These are phyloP conservation scores for Cytospora schulzeri DNA, from an alignment of 2,329 filamentous ascomycete species.

Conservation along the genomic window DNA sequence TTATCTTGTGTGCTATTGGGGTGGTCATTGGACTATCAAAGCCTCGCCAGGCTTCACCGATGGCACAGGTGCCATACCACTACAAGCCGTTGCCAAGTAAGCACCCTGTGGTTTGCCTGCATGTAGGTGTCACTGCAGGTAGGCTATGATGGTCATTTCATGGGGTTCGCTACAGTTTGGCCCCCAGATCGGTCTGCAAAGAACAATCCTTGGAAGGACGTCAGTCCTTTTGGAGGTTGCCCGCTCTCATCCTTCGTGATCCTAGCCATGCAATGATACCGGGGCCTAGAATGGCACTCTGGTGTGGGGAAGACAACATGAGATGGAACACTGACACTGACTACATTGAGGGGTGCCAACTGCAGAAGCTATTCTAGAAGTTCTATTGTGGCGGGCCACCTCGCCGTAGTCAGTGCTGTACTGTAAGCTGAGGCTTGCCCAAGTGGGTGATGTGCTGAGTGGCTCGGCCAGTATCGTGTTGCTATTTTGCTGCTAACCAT, in stretches of 20 bases:
- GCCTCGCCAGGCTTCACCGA: background rate
- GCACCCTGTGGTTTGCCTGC: background rate
- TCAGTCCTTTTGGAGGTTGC: no score
- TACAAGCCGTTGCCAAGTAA: background rate
- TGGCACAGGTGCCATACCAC: slow-evolving; percentile 9
- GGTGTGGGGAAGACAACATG: slow-evolving; percentile 1
- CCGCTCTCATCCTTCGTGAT: background rate
- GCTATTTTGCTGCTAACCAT: slow-evolving; percentile 1
- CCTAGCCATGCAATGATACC: background rate
- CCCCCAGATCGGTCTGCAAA: background rate
- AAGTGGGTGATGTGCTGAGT: slow-evolving; percentile 1
- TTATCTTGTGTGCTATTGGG: background rate
- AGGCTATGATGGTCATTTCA: background rate
- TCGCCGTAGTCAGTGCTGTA: no score
- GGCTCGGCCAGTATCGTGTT: slow-evolving; percentile 12
- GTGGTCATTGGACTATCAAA: background rate
- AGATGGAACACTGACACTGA: background rate
- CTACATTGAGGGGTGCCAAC: slow-evolving; percentile 5
- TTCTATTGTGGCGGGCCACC: no score
- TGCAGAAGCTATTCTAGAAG: background rate
- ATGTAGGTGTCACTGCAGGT: background rate
- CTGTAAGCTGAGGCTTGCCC: slow-evolving; percentile 8
- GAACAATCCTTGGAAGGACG: background rate
- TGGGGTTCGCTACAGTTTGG: background rate
- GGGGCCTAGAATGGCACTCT: background rate